These are phyloP conservation scores for Adansonia gregorii DNA, from an alignment of 441 rosid species.

Conservation along the genomic window DNA sequence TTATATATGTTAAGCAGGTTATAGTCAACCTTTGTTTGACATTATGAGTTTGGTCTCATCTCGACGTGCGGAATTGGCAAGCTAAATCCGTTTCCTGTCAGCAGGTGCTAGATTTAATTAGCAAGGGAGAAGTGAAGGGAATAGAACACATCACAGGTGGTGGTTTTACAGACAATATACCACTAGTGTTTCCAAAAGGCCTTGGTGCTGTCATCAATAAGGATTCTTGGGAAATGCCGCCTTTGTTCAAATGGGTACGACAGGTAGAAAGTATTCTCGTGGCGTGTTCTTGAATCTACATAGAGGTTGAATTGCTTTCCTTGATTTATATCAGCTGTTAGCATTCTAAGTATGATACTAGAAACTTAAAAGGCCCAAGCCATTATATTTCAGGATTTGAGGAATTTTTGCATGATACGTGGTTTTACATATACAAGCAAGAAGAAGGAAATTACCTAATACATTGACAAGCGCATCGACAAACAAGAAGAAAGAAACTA, in stretches of 20 bases:
- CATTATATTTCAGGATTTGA: no score
- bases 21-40: conserved; percentile 8
- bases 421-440: no score
- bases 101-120: conserved; percentile 78
- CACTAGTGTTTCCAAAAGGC: conserved; percentile 77
- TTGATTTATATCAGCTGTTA: not conserved
- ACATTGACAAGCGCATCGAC: no score
- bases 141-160: conserved; percentile 95
- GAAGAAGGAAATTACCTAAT: no score
- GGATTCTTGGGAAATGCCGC: conserved; percentile 74
- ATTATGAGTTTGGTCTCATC: conserved; percentile 6
- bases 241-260: conserved; percentile 85
- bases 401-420: no score
- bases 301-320: conserved; percentile 3
- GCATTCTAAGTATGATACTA: not conserved
- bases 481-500: no score
- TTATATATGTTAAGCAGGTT: conserved; percentile 89
- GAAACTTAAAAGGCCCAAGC: not conserved
- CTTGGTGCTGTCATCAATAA: conserved; percentile 71
- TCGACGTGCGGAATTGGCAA: not conserved
- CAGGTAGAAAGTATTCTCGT: conserved; percentile 48
- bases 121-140: conserved; percentile 89
- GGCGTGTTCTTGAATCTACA: not conserved
- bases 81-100: not conserved
- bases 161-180: conserved; percentile 90